Conservation (phyloP, 495 filamentous ascomycete genomes). For the Glutinoglossum americanum region DNA sequence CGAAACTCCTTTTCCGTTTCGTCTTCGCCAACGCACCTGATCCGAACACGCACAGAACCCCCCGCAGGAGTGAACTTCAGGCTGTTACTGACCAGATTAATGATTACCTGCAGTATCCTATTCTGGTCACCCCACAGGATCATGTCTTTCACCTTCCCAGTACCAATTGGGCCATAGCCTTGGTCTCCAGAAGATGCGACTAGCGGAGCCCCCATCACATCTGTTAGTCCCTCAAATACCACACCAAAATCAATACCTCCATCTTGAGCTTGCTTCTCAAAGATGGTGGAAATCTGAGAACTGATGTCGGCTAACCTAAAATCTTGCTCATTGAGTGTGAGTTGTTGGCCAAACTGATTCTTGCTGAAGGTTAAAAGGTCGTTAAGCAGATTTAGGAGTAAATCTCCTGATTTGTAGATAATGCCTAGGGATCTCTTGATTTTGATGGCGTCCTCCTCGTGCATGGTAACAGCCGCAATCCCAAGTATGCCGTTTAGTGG, state of each 20-base stretch:
- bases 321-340: constrained; percentile 64
- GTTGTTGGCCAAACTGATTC: constrained; percentile 69
- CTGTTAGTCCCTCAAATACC: constrained; percentile 35
- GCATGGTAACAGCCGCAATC: constrained; percentile 83
- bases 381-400: constrained; percentile 70
- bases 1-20: constrained; percentile 11
- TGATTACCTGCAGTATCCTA: constrained; percentile 69
- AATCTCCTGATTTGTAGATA: constrained; percentile 76
- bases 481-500: constrained; percentile 84
- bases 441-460: constrained; percentile 52
- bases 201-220: neutral
- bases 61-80: constrained; percentile 76
- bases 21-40: constrained; percentile 44
- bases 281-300: constrained; percentile 62
- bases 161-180: constrained; percentile 28
- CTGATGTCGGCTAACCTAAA: constrained; percentile 62
- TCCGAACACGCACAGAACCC: constrained; percentile 49
- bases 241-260: constrained; percentile 49
- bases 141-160: constrained; percentile 47
- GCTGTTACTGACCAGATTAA: constrained; percentile 83
- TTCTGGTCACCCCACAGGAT: constrained; percentile 80
- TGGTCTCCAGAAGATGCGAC: constrained; percentile 3
- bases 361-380: constrained; percentile 83
- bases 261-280: constrained; percentile 72
- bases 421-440: constrained; percentile 66